Conservation (phyloP, 108 stramenopile species). For the Nannochloropsis gaditana region DNA sequence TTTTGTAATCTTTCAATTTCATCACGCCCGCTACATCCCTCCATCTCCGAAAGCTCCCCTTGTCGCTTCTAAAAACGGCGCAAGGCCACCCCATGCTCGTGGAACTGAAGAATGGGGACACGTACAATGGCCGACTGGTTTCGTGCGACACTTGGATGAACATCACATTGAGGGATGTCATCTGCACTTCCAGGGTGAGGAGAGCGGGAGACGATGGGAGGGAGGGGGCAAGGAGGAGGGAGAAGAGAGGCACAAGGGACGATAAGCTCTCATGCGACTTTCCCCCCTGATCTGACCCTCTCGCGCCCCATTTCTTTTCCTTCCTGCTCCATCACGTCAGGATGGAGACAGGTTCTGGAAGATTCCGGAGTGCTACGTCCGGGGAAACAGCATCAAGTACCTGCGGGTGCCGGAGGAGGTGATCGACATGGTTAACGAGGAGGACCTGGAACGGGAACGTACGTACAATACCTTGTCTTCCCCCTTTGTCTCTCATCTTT, state of each 20-base stretch:
- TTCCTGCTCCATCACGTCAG: slow-evolving; percentile 7
- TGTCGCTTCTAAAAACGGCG: slow-evolving; percentile 83
- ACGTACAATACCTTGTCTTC: neutral
- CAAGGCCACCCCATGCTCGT: slow-evolving; percentile 86
- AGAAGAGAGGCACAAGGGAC: neutral
- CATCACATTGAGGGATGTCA: slow-evolving; percentile 89
- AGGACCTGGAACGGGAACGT: slow-evolving; percentile 61
- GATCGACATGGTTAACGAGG: slow-evolving; percentile 73
- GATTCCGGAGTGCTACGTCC: slow-evolving; percentile 85
- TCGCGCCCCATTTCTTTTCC: neutral
- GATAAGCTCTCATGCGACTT: neutral
- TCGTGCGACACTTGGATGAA: slow-evolving; percentile 97
- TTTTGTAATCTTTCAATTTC: no score
- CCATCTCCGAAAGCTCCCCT: slow-evolving; percentile 62
- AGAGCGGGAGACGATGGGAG: neutral
- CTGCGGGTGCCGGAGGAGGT: slow-evolving; percentile 83
- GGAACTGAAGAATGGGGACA: slow-evolving; percentile 96
- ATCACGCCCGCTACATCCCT: no score
- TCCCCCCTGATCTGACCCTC: neutral
- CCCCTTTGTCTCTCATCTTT: neutral
- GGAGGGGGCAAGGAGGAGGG: neutral
- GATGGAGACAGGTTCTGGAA: slow-evolving; percentile 92
- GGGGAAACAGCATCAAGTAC: slow-evolving; percentile 94
- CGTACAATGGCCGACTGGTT: slow-evolving; percentile 95
- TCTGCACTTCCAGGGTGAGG: slow-evolving; percentile 72